phyloP scores from a whole-genome alignment of 2,329 filamentous ascomycete genomes.

The Lasiodiplodia sp. region DNA sequence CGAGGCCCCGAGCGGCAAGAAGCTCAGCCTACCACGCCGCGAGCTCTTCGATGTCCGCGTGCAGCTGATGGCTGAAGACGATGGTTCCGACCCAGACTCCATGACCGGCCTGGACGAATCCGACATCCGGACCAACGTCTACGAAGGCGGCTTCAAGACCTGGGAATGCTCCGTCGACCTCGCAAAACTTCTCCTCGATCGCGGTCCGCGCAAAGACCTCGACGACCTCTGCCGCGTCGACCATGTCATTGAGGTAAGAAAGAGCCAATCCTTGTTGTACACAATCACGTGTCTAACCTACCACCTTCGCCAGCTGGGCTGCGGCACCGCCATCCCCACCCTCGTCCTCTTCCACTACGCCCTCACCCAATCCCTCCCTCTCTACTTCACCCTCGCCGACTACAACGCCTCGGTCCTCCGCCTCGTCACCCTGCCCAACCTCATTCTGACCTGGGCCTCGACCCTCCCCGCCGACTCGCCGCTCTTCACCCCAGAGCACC shows the following conservation, averaged over 20 bases:
- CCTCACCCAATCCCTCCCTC: slow-evolving; percentile 54
- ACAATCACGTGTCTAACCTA: slow-evolving; percentile 3
- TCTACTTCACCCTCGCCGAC: slow-evolving; percentile 74
- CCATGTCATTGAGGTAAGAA: slow-evolving; percentile 56
- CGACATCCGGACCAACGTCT: slow-evolving; percentile 81
- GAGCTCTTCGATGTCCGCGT: slow-evolving; percentile 83
- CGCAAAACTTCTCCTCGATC: slow-evolving; percentile 67
- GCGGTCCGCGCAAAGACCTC: slow-evolving; percentile 57
- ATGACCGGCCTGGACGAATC: slow-evolving; percentile 67
- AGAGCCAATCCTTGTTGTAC: too few species aligned
- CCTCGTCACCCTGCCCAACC: slow-evolving; percentile 80
- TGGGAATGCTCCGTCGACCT: slow-evolving; percentile 88
- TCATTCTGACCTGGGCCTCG: slow-evolving; percentile 70
- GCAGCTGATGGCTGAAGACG: slow-evolving; percentile 78
- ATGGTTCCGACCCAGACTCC: slow-evolving; percentile 51
- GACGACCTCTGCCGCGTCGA: slow-evolving; percentile 57
- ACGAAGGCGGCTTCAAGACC: slow-evolving; percentile 88
- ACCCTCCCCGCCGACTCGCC: slow-evolving; percentile 35
- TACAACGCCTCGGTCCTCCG: slow-evolving; percentile 81
- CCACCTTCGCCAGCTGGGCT: slow-evolving; percentile 68
- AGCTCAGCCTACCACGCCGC: slow-evolving; percentile 69
- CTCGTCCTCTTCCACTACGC: slow-evolving; percentile 73
- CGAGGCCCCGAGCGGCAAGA: slow-evolving; percentile 63
- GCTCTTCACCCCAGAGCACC: slow-evolving; percentile 31
- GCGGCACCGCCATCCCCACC: slow-evolving; percentile 77